A percentile compares a stretch with the other conserved stretches of the same genome.
Conservation (phyloP, 306 rosid species). For the Rubus idaeus region DNA sequence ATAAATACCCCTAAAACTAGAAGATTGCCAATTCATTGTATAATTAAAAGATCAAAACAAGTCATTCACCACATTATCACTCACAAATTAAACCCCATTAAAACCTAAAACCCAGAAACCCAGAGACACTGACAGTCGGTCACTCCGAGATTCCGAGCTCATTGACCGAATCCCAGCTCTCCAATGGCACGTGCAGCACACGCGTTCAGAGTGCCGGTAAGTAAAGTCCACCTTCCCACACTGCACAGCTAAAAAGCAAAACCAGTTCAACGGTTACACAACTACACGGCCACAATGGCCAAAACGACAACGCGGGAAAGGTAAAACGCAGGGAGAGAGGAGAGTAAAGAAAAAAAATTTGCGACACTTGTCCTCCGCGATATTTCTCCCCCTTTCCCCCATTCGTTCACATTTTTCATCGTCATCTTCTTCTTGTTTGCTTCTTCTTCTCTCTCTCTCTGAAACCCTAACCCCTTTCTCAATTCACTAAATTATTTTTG, state of each 20-base stretch:
- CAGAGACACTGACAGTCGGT: no score
- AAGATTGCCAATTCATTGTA: no score
- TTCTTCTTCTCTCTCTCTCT: conserved; percentile 18
- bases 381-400: conserved; percentile 18
- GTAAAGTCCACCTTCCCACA: not conserved
- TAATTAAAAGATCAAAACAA: no score
- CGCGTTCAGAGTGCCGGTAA: conserved; percentile 8
- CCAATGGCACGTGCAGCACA: conserved; percentile 5
- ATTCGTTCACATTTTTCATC: conserved; percentile 18
- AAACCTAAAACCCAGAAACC: no score
- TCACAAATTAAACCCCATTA: no score
- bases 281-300: conserved; percentile 7
- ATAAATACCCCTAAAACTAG: no score
- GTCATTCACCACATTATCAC: no score
- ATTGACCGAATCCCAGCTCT: not conserved
- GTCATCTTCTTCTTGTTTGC: conserved; percentile 28
- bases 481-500: not conserved
- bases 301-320: conserved; percentile 27
- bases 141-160: no score
- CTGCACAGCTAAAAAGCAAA: not conserved
- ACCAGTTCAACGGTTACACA: conserved; percentile 59
- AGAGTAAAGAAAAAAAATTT: no score
- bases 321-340: conserved; percentile 10
- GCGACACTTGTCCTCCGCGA: no score
- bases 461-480: conserved; percentile 29